Percentiles rank a stretch among this genome's conserved stretches.
phyloP scores from a whole-genome alignment of 495 filamentous ascomycete species.

The Xylaria scruposa region DNA sequence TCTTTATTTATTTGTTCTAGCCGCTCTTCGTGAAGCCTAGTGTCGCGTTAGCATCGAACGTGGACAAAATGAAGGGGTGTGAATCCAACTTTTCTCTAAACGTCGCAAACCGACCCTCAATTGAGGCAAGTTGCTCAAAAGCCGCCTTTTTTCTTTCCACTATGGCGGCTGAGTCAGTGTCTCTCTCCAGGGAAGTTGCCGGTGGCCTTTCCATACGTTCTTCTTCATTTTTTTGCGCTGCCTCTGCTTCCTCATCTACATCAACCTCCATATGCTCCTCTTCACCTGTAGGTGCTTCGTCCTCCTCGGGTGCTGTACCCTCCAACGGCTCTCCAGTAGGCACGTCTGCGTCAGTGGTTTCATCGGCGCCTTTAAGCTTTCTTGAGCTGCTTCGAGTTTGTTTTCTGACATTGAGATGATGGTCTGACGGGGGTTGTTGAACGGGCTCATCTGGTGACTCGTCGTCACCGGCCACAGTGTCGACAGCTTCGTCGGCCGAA shows the following conservation, averaged over 20 bases:
- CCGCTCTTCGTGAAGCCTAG: constrained; percentile 84
- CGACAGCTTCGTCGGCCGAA: constrained; percentile 49
- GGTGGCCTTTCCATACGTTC: constrained; percentile 65
- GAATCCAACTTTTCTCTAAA: constrained; percentile 81
- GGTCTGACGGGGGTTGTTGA: constrained; percentile 38
- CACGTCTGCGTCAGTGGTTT: constrained; percentile 37
- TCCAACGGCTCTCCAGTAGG: constrained; percentile 42
- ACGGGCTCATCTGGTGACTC: constrained; percentile 33
- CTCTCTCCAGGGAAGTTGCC: background rate
- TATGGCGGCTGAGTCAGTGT: constrained; percentile 56
- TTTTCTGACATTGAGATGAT: constrained; percentile 45
- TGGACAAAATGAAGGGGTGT: constrained; percentile 11
- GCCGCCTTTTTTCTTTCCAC: constrained; percentile 81
- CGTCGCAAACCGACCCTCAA: constrained; percentile 84
- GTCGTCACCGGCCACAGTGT: constrained; percentile 27
- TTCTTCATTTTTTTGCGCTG: constrained; percentile 68
- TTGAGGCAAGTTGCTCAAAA: constrained; percentile 74
- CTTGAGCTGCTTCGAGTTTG: constrained; percentile 48
- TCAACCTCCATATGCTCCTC: constrained; percentile 57
- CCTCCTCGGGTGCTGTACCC: constrained; percentile 39
- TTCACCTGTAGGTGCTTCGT: constrained; percentile 50
- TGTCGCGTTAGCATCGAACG: constrained; percentile 1
- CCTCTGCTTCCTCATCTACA: constrained; percentile 60
- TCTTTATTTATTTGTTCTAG: constrained; percentile 81
- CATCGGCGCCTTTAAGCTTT: constrained; percentile 48